A percentile compares a stretch with the other conserved stretches of the same genome.
These are phyloP conservation scores for Stygiomarasmius scandens DNA, from an alignment of 1,284 basidiomycete genomes.

Conservation along the genomic window DNA sequence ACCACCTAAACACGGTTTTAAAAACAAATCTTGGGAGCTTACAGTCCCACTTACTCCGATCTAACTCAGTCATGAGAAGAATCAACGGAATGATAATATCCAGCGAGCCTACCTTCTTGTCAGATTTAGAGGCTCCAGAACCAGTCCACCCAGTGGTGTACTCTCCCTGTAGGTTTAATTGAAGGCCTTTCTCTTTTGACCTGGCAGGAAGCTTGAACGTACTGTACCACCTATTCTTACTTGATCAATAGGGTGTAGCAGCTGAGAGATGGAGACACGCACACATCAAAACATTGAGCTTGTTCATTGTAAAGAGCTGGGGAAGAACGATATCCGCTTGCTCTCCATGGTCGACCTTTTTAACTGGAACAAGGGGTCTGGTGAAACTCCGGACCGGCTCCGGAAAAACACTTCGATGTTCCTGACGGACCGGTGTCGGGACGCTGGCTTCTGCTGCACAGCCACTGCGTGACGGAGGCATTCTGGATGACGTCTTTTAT, in stretches of 20 bases:
- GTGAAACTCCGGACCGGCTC: not conserved
- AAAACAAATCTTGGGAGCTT: slow-evolving; percentile 5
- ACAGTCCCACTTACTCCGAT: slow-evolving; percentile 63
- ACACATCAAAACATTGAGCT: slow-evolving; percentile 80
- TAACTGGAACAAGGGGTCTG: not conserved
- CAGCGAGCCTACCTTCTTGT: slow-evolving; percentile 76
- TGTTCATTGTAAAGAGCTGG: slow-evolving; percentile 35
- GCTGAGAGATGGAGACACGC: slow-evolving; percentile 24
- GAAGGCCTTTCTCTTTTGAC: not conserved
- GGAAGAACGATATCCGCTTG: not conserved
- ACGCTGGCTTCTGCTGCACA: not conserved
- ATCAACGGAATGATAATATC: not conserved
- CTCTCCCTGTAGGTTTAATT: slow-evolving; percentile 59
- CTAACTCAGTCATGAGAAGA: slow-evolving; percentile 33
- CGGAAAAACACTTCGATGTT: not conserved
- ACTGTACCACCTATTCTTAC: slow-evolving; percentile 62
- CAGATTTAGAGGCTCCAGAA: slow-evolving; percentile 88
- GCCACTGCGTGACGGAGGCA: not conserved
- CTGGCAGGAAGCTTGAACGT: slow-evolving; percentile 24
- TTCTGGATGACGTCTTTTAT: slow-evolving; percentile 7
- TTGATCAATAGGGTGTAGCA: slow-evolving; percentile 9
- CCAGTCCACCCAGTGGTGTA: slow-evolving; percentile 95
- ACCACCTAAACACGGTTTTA: slow-evolving; percentile 64
- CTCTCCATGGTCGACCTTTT: not conserved
- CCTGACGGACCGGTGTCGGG: not conserved